These are phyloP conservation scores for Apodospora peruviana DNA, from an alignment of 495 filamentous ascomycete genomes.

Conservation along the genomic window DNA sequence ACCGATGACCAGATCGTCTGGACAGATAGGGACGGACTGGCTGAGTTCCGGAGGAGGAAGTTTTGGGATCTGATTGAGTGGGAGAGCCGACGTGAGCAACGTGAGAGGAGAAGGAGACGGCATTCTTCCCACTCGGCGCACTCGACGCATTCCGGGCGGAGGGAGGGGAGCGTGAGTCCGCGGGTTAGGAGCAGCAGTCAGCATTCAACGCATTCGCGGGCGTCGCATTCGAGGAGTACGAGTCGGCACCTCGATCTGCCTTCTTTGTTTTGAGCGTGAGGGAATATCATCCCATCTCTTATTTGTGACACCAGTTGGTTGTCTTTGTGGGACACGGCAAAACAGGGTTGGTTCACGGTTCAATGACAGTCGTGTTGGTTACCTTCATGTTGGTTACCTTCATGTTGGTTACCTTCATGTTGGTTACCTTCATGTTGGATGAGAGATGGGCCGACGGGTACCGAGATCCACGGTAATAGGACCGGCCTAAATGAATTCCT, in stretches of 20 bases:
- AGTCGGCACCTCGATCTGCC: background rate
- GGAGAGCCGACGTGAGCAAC: background rate
- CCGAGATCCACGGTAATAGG: too few relatives aligned
- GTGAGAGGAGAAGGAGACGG: background rate
- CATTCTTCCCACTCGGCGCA: background rate
- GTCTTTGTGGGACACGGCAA: too few relatives aligned
- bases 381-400: too few relatives aligned
- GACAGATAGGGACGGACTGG: conserved; percentile 14
- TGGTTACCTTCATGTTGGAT: too few relatives aligned
- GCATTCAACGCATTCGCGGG: background rate
- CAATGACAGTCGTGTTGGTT: too few relatives aligned
- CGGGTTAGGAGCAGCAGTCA: conserved; percentile 1
- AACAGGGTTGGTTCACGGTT: too few relatives aligned
- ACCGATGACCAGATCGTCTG: conserved; percentile 20
- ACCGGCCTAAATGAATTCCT: too few relatives aligned
- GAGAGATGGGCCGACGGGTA: too few relatives aligned
- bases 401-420: too few relatives aligned
- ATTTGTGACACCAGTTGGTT: too few relatives aligned
- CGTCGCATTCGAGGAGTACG: conserved; percentile 3
- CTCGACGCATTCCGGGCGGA: background rate
- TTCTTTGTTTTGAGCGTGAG: too few relatives aligned
- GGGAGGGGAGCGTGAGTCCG: background rate
- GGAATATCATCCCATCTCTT: too few relatives aligned
- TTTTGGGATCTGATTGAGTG: conserved; percentile 19
- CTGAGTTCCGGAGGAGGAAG: conserved; percentile 12